phyloP scores from a whole-genome alignment of 2,329 filamentous ascomycete species.

The Sporothrix schenckii region DNA sequence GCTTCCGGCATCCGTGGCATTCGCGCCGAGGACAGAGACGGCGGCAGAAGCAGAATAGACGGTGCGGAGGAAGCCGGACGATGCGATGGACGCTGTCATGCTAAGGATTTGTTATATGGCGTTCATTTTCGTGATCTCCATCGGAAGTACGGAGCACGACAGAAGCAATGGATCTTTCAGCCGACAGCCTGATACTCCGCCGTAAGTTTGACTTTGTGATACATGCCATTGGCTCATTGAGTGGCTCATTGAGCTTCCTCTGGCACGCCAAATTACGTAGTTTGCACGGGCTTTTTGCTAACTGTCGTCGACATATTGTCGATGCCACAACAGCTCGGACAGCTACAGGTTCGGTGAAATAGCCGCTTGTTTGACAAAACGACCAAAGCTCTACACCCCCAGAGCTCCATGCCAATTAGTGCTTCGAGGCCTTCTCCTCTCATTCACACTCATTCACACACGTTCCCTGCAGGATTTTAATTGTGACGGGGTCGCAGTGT shows the following conservation, averaged over 20 bases:
- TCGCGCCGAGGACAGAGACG: slow-evolving; percentile 50
- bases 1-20: slow-evolving; percentile 80
- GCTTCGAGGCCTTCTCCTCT: background rate
- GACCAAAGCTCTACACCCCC: background rate
- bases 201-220: background rate
- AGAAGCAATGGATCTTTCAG: background rate
- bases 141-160: background rate
- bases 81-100: background rate
- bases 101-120: background rate
- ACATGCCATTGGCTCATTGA: background rate
- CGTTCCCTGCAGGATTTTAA: background rate
- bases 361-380: slow-evolving; percentile 8
- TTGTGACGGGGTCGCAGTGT: background rate
- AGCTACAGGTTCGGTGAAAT: slow-evolving; percentile 24
- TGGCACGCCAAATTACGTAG: background rate
- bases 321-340: slow-evolving; percentile 5
- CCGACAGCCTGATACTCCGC: background rate
- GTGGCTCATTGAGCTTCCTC: background rate
- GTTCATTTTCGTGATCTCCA: background rate
- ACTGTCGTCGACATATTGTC: background rate
- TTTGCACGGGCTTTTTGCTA: background rate
- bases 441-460: background rate
- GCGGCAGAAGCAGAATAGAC: background rate
- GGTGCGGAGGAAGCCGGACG: background rate
- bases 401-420: slow-evolving; percentile 4